A percentile compares a stretch with the other conserved stretches of the same genome.
phyloP scores from a whole-genome alignment of 371 early-diverging fungal species.

The Lichtheimia hyalospora region DNA sequence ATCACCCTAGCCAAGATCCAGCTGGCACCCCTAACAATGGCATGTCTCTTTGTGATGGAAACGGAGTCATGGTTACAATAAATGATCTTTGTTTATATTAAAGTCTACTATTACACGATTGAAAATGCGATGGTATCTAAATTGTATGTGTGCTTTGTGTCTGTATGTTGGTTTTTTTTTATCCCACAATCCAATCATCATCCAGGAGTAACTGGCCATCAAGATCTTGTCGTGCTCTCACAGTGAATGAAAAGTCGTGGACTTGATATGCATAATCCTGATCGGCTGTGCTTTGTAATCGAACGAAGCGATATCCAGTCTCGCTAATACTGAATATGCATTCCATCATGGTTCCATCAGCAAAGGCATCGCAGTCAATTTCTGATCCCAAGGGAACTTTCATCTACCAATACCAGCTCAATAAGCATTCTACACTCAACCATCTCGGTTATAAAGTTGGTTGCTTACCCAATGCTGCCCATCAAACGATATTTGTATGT shows the following conservation, averaged over 20 bases:
- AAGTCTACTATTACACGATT: too few relatives aligned
- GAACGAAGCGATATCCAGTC: conserved; percentile 51
- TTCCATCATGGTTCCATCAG: conserved; percentile 20
- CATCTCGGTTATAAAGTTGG: background rate
- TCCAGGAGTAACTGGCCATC: conserved; percentile 38
- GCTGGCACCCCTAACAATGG: too few relatives aligned
- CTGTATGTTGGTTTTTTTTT: too few relatives aligned
- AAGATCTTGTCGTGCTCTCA: conserved; percentile 33
- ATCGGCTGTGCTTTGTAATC: conserved; percentile 37
- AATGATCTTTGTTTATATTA: too few relatives aligned
- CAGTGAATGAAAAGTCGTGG: conserved; percentile 48
- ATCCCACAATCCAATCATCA: conserved; percentile 10
- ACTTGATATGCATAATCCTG: conserved; percentile 36
- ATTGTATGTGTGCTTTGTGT: too few relatives aligned
- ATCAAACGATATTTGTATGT: conserved; percentile 45
- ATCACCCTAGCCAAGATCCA: too few relatives aligned
- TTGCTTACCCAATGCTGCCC: conserved; percentile 43
- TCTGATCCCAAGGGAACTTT: conserved; percentile 21
- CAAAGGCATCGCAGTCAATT: conserved; percentile 7
- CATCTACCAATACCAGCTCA: conserved; percentile 13
- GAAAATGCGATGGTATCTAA: too few relatives aligned
- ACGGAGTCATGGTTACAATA: too few relatives aligned
- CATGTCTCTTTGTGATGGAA: too few relatives aligned
- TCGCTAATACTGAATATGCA: conserved; percentile 39
- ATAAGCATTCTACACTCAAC: background rate